Evolutionary conservation across 2,329 filamentous ascomycete species (phyloP).

Genomic region (Fusarium anguioides): DNA sequence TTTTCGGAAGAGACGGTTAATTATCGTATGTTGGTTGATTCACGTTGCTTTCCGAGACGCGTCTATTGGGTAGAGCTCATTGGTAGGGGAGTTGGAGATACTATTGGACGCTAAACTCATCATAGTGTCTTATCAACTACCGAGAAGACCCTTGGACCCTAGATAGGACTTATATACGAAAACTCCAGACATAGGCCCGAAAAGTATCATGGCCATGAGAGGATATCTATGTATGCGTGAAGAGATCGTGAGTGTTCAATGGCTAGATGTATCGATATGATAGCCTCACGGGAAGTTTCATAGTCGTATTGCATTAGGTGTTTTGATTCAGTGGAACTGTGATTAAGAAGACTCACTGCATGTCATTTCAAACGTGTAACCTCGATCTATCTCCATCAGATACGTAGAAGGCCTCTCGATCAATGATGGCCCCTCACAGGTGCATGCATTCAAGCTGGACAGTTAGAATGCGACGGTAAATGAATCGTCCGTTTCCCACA

Average conservation of each 20-base stretch:
- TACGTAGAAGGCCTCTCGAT: no score
- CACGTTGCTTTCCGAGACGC: slow-evolving; percentile 29
- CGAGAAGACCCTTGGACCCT: slow-evolving; percentile 25
- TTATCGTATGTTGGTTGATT: slow-evolving; percentile 6
- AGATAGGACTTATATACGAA: neutral
- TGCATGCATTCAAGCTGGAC: slow-evolving; percentile 8
- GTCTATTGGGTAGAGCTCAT: no score
- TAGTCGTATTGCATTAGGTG: neutral
- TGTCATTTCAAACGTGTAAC: no score
- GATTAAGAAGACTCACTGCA: neutral
- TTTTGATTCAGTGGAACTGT: slow-evolving; percentile 20
- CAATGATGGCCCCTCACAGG: slow-evolving; percentile 18
- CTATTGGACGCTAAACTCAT: slow-evolving; percentile 11
- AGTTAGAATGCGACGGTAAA: slow-evolving; percentile 18
- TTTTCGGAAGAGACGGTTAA: neutral
- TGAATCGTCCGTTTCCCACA: slow-evolving; percentile 24
- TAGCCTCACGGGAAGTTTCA: neutral
- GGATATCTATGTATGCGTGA: neutral
- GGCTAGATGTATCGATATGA: neutral
- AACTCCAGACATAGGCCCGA: neutral
- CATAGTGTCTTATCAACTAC: slow-evolving; percentile 1
- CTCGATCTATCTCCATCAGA: no score
- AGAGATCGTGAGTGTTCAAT: neutral
- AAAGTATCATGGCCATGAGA: neutral
- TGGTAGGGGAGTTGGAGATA: slow-evolving; percentile 13